Evolutionary conservation across 305 asterid genomes (phyloP).

Genomic region (Fraxinus greggii): DNA sequence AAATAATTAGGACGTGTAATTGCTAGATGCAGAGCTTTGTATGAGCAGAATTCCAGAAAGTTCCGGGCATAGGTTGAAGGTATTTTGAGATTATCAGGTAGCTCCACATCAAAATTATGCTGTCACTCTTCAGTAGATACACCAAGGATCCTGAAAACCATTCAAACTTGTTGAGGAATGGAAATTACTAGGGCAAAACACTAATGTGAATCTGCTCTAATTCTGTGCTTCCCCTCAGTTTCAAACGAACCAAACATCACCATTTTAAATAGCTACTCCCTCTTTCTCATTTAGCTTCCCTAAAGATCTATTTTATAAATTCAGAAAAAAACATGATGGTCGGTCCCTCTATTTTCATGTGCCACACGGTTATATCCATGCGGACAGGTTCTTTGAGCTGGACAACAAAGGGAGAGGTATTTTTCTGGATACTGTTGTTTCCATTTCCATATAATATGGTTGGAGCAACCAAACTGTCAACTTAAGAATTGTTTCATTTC

Average conservation of each 20-base stretch:
- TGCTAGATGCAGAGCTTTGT: conserved; percentile 57
- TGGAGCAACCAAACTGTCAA: neutral
- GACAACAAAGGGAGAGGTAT: neutral
- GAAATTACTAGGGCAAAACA: neutral
- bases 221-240: conserved; percentile 7
- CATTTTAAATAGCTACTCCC: conserved; percentile 1
- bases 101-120: conserved; percentile 54
- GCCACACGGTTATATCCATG: neutral
- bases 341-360: conserved; percentile 9
- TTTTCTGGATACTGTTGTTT: neutral
- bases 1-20: conserved; percentile 54
- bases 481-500: neutral
- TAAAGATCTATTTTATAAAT: neutral
- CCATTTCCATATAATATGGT: neutral
- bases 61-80: conserved; percentile 65
- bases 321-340: neutral
- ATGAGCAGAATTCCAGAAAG: conserved; percentile 76
- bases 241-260: conserved; percentile 5
- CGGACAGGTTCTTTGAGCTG: neutral
- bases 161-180: conserved; percentile 14
- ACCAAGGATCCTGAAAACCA: conserved; percentile 59
- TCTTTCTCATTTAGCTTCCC: conserved; percentile 8
- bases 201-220: neutral
- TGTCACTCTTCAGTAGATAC: conserved; percentile 53
- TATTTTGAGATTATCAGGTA: conserved; percentile 52